Evolutionary conservation across 371 early-diverging fungal species (phyloP), one percentile per base, ranked within the genome.

Genomic region (Mucor irregularis): DNA sequence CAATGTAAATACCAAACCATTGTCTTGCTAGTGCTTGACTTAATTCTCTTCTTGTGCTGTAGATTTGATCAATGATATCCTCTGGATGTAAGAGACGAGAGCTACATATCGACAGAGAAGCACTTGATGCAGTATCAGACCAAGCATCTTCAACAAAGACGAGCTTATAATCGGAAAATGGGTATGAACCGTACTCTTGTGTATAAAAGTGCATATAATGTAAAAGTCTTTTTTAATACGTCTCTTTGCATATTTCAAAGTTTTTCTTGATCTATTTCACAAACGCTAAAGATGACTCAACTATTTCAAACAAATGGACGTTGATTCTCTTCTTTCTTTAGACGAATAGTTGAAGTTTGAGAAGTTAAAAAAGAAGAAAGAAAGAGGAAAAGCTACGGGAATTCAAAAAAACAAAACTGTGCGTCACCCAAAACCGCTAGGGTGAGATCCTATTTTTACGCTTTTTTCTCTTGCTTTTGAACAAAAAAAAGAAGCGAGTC

Each of bases 1-100:
- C 76, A 34, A 97, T 84, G 59, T 89, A 90, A 13, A 90, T 83
- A 11, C 96, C 96, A 74, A 96, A 95, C 96, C 96, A 97, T 73
- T 96, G 97, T 37, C 81, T 76, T 10, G 93, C 92, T 0, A 96
- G 64, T 0, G 88, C 87, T 44, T 86, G 69, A 38, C 85, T 83
- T 43, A 97, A 60, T 14, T 71, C 53, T 1, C 84, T 78, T 44
- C 94, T 77, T 0, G 94, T 89, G 46, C 86, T 87, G 60, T 90
- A 95, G 3, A 85, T 86, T 61, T 92, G 93, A 57, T 97, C 98
- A 55, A 96, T 91, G 11, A 91, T 78, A 31, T 83, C 79, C n/a
- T 81, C 78, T 3, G 84, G 69, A 45, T 94, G 83, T 28, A 97
- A 71, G 7, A 95, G 60, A 5, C 86, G 75, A 0, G 86, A 80